phyloP scores from a whole-genome alignment of 495 filamentous ascomycete genomes.

The Apodospora peruviana region DNA sequence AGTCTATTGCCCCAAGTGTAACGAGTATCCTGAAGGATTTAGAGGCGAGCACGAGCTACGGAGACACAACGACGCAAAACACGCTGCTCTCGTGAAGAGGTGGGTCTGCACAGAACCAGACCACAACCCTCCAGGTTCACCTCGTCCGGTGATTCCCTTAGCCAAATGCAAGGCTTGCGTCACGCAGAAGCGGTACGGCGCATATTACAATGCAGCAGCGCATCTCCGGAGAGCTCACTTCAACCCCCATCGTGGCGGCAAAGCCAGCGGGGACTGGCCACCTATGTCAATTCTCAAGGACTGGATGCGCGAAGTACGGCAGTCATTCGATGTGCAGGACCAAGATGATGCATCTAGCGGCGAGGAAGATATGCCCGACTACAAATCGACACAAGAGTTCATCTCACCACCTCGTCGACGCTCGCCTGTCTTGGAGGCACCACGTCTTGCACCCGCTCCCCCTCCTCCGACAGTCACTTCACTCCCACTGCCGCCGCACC shows the following conservation, averaged over 20 bases:
- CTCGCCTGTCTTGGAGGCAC: slow-evolving; percentile 33
- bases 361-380: slow-evolving; percentile 38
- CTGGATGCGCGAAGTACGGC: slow-evolving; percentile 75
- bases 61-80: slow-evolving; percentile 78
- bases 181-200: slow-evolving; percentile 75
- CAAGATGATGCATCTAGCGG: slow-evolving; percentile 42
- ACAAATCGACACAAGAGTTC: slow-evolving; percentile 35
- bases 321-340: slow-evolving; percentile 42
- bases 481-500: slow-evolving; percentile 36
- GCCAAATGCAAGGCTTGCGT: slow-evolving; percentile 85
- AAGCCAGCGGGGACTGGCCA: slow-evolving; percentile 79
- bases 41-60: slow-evolving; percentile 91
- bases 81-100: slow-evolving; percentile 65
- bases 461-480: slow-evolving; percentile 51
- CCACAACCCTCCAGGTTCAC: slow-evolving; percentile 30
- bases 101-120: slow-evolving; percentile 64
- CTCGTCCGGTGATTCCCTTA: slow-evolving; percentile 60
- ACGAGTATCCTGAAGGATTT: slow-evolving; percentile 80
- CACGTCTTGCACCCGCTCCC: slow-evolving; percentile 38
- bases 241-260: slow-evolving; percentile 68
- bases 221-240: slow-evolving; percentile 91
- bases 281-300: slow-evolving; percentile 78
- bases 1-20: slow-evolving; percentile 71
- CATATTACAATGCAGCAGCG: slow-evolving; percentile 96
- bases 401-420: slow-evolving; percentile 30